phyloP scores from a whole-genome alignment of 1,139 yeast species.

The Sugiyamaella castrensis region DNA sequence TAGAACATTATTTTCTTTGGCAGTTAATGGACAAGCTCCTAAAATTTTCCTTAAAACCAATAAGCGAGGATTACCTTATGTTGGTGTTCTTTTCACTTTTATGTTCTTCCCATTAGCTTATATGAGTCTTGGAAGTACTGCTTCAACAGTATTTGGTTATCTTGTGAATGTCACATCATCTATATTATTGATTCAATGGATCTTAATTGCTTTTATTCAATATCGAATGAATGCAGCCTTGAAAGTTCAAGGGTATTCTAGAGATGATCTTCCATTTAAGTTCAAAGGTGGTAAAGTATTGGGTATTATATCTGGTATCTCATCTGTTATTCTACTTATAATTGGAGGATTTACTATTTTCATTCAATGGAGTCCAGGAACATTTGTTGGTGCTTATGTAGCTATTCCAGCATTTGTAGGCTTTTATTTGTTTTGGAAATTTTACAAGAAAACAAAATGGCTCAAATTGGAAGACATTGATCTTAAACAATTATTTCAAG shows the following conservation, averaged over 20 bases:
- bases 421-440: constrained; percentile 41
- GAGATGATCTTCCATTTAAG: constrained; percentile 63
- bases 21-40: constrained; percentile 82
- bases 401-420: constrained; percentile 54
- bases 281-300: constrained; percentile 57
- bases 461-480: constrained; percentile 9
- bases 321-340: constrained; percentile 4
- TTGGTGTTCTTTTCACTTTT: constrained; percentile 57
- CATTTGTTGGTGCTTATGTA: constrained; percentile 61
- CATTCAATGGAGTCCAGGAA: constrained; percentile 32
- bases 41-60: constrained; percentile 68
- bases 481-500: constrained; percentile 9
- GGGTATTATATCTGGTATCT: constrained; percentile 11
- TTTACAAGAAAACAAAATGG: constrained; percentile 13
- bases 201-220: constrained; percentile 70
- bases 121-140: constrained; percentile 61
- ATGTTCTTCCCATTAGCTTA: constrained; percentile 66
- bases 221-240: constrained; percentile 77
- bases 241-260: constrained; percentile 58
- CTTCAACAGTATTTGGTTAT: constrained; percentile 74
- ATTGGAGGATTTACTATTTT: constrained; percentile 15
- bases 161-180: constrained; percentile 78
- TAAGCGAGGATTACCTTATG: constrained; percentile 68
- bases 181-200: constrained; percentile 83
- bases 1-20: constrained; percentile 76